Base-by-base conservation (phyloP, 768 basidiomycete species). In the Hemileccinum rubropunctum region DNA sequence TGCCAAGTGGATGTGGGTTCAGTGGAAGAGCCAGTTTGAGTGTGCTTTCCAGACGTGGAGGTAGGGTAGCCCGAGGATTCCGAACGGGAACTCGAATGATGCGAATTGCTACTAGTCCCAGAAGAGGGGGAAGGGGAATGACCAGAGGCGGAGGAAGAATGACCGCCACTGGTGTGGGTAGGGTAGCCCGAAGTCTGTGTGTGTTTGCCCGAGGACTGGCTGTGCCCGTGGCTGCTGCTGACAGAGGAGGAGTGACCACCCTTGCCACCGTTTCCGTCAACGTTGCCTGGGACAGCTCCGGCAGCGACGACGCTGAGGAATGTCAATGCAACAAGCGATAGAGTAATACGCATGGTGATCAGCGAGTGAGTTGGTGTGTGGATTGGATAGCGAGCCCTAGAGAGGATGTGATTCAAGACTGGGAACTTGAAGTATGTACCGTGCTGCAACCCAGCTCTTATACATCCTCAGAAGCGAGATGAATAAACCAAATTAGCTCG, bases 261-360 rank as follows among this genome's bases (percentile, higher is more conserved):
- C 0, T n/a, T 12, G 6, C 14, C 17, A n/a, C 23, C 10, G 1
- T n/a, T 34, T 32, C 42, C 42, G 38, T 34, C 6, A 50, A 35
- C 38, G 17, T n/a, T 7, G 9, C 13, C 15, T 11, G 47, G 56
- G 34, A 58, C 12, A 18, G 35, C 41, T 3, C 23, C 48, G 6
- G 58, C 58, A 6, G 45, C 32, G 5, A 40, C 54, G 11, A 30
- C 33, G 21, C 51, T 12, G 13, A 60, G 45, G 30, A 57, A 27
- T 1, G 18, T 7, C 18, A 56, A 50, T 33, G 42, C n/a, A 2
- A 45, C n/a, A 10, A 59, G 28, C 1, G 42, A 36, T 15, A 39
- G 32, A 18, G 43, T 5, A 5, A 52, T 13, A 20, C 45, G 58
- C 58, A 59, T 59, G 50, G 33, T 44, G 52, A 30, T 28, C 33